Evolutionary conservation across 2,329 filamentous ascomycete species (phyloP), one percentile per base, ranked within the genome.

Genomic region (Drechslera avenae): DNA sequence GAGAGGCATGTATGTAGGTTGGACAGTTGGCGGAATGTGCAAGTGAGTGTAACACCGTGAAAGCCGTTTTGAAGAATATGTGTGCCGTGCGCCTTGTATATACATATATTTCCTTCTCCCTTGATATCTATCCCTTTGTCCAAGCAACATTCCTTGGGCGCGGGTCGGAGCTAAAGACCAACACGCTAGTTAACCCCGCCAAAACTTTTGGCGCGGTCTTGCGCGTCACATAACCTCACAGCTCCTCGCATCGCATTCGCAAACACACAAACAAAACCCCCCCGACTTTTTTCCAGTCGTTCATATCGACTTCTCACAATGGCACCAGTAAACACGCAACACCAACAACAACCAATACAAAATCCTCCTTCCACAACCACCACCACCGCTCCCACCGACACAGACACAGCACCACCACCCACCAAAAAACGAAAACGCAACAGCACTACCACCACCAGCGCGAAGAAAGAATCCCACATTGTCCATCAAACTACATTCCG

Each of bases 401-500:
- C 13, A 41, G 37, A 48, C 19, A 48, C 49, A 8, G 4, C 6
- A 37, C 9, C 40, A 23, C 42, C 31, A 33, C 28, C 35, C 26
- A 19, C 16, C 16, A 51, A 56, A 14, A 56, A 60, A 1, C 52
- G 47, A 21, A 61, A 66, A 45, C 53, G 57, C 21, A 50, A 54
- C 19, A 66, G 41, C 52, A 54, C 26, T 46, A 52, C 17, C 41
- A 57, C 50, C 26, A 13, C 2, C 10, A 49, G 44, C 9, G 51
- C 1, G 6, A 28, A 51, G 13, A 47, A 47, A n/a, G 21, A 36
- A 28, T 4, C 3, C 1, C 62, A 69, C 36, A 56, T 65, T 8
- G 58, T 73, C 12, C 64, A 67, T 54, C 64, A 71, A 43, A 56
- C 71, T 50, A 78, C 77, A 8, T 69, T 78, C 52, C 68, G 72